phyloP scores from a whole-genome alignment of 2,329 filamentous ascomycete genomes.

The Nothopassalora personata region DNA sequence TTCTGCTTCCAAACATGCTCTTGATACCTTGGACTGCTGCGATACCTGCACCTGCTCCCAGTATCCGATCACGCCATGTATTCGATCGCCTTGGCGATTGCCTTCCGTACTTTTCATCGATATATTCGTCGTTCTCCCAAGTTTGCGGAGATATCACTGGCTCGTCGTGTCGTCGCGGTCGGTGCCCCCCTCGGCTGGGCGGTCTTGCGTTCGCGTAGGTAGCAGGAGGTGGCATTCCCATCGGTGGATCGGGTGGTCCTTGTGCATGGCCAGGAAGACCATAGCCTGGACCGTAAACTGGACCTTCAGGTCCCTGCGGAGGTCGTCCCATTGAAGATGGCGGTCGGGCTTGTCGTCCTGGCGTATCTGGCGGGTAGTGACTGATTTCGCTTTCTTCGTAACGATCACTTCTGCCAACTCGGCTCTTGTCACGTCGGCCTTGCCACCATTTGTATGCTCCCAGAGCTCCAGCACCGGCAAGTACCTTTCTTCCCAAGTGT shows the following conservation, averaged over 20 bases:
- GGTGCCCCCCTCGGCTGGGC: slow-evolving; percentile 6
- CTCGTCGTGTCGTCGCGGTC: slow-evolving; percentile 12
- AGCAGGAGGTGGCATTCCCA: slow-evolving; percentile 6
- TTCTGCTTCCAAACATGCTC: slow-evolving; percentile 55
- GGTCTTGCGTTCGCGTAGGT: slow-evolving; percentile 9
- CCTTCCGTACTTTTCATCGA: slow-evolving; percentile 38
- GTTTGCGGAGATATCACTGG: slow-evolving; percentile 23
- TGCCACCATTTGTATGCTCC: slow-evolving; percentile 55
- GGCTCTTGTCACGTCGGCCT: slow-evolving; percentile 35
- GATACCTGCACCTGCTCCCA: slow-evolving; percentile 44
- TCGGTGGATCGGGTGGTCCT: slow-evolving; percentile 4
- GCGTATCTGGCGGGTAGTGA: slow-evolving; percentile 11
- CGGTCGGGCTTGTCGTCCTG: slow-evolving; percentile 8
- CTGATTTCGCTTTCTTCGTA: slow-evolving; percentile 4
- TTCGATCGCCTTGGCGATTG: slow-evolving; percentile 18
- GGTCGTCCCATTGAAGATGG: slow-evolving; percentile 14
- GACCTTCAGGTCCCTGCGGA: slow-evolving; percentile 3
- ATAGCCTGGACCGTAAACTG: background rate
- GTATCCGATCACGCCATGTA: slow-evolving; percentile 43
- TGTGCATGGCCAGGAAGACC: background rate
- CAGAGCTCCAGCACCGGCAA: slow-evolving; percentile 52
- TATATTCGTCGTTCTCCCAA: slow-evolving; percentile 26
- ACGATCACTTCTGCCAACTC: slow-evolving; percentile 8
- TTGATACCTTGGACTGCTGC: slow-evolving; percentile 34
- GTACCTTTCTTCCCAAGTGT: slow-evolving; percentile 41